Base-by-base conservation (phyloP, 371 early-diverging fungal genomes). In the Thermomucor indicae-seudaticae region DNA sequence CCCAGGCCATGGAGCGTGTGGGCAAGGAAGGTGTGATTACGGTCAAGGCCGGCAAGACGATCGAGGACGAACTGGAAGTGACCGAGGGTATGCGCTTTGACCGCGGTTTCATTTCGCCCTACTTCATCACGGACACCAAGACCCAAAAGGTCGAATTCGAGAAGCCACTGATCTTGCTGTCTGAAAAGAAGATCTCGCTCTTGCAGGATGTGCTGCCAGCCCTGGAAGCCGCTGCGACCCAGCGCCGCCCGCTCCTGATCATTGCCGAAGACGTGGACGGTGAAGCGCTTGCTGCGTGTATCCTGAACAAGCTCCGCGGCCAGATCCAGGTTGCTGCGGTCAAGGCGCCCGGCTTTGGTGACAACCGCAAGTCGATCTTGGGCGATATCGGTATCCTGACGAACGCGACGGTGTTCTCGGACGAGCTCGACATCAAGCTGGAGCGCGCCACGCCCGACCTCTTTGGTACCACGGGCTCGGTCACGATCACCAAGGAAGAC, bases 21-120 rank as follows among this genome's bases (percentile, higher is more conserved):
- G 97, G 97, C 65, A 97, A 97, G 82, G 98, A 97, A 78, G 98
- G 98, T 62, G 98, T 96, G 41, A 97, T 97, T 74, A 97, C 97
- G 3, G 93, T 95, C 61, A 94, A 95, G 84, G 98, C 97, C 66
- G 98, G 98, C 60, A 97, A 96, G 84, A 97, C 98, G 53, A 86
- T 95, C 44, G 88, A 90, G 11, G 98, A 97, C 69, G 95, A 95
- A 79, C 81, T 97, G 37, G 95, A 92, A 64, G 85, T 97, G 62
- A 97, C 98, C 48, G 97, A 97, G 79, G 96, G 97, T 60, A 97
- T 97, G 98, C 88, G 94, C 53, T 97, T 97, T 71, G 98, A 97
- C 79, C 96, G 97, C 62, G 98, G 98, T 49, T 97, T 86, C 86
- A 95, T 96, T 67, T 96, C 96, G 29, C 98, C 98, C 30, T 96